Conservation (phyloP, 2,329 filamentous ascomycete genomes). For the Clonostachys sp. region DNA sequence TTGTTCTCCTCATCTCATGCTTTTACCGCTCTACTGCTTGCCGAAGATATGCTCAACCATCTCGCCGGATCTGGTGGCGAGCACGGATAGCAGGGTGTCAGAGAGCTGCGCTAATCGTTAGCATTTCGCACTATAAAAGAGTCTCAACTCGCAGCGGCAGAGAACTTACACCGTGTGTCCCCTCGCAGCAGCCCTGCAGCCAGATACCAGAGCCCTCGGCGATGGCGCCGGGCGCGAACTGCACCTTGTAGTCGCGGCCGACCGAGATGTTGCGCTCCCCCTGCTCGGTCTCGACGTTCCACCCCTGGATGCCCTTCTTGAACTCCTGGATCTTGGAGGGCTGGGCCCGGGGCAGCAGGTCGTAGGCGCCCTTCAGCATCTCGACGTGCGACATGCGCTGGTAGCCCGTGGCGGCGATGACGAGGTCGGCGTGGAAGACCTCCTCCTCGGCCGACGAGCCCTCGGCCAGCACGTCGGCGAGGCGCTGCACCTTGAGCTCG, state of each 20-base stretch:
- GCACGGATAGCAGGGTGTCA: slow-evolving; percentile 75
- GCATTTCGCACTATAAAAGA: slow-evolving; percentile 1
- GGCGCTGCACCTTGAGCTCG: slow-evolving; percentile 52
- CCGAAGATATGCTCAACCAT: slow-evolving; percentile 71
- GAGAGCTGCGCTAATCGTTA: slow-evolving; percentile 51
- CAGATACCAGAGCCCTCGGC: slow-evolving; percentile 74
- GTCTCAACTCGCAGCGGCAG: neutral
- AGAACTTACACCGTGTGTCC: slow-evolving; percentile 78
- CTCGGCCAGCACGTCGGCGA: slow-evolving; percentile 23
- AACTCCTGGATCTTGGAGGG: slow-evolving; percentile 13
- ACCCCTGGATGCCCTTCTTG: slow-evolving; percentile 29
- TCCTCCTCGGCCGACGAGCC: slow-evolving; percentile 29
- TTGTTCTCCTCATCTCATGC: no score
- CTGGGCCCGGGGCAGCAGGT: slow-evolving; percentile 56
- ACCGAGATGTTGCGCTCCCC: slow-evolving; percentile 56
- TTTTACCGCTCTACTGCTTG: no score
- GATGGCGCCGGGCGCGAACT: slow-evolving; percentile 65
- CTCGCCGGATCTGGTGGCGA: slow-evolving; percentile 72
- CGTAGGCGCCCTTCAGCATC: slow-evolving; percentile 64
- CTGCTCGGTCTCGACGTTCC: slow-evolving; percentile 30
- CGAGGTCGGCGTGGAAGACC: slow-evolving; percentile 68
- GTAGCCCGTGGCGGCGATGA: slow-evolving; percentile 89
- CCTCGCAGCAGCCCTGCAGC: slow-evolving; percentile 92
- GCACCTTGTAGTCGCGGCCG: slow-evolving; percentile 72
- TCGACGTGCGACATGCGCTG: slow-evolving; percentile 71